phyloP scores from a whole-genome alignment of 495 filamentous ascomycete species.

The Trichodelitschia bisporula region DNA sequence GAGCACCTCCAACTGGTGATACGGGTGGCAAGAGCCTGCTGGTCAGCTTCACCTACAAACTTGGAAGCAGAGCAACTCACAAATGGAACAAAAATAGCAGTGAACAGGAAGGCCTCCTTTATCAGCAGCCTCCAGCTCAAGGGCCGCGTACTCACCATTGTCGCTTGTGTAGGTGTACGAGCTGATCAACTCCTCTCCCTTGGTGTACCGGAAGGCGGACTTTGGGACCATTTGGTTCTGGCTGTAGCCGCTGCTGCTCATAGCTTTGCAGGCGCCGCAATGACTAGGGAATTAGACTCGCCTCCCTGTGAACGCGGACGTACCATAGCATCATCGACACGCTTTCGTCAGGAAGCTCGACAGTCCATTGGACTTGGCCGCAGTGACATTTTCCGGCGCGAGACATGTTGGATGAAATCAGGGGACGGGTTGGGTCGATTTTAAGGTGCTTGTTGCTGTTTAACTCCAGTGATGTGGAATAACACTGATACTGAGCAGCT shows the following conservation, averaged over 20 bases:
- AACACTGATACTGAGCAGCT: no score
- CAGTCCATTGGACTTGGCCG: slow-evolving; percentile 22
- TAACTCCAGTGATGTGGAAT: no score
- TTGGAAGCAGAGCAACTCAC: no score
- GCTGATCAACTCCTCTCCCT: slow-evolving; percentile 17
- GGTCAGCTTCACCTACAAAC: no score
- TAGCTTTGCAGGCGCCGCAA: slow-evolving; percentile 26
- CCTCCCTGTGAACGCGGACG: slow-evolving; percentile 2
- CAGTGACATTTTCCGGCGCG: slow-evolving; percentile 23
- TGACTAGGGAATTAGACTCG: slow-evolving; percentile 15
- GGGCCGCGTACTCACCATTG: no score
- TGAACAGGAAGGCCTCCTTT: no score
- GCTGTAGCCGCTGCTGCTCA: slow-evolving; percentile 21
- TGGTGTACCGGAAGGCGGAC: slow-evolving; percentile 21
- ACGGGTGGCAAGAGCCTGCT: no score
- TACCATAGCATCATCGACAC: slow-evolving; percentile 23
- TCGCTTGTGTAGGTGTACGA: slow-evolving; percentile 26
- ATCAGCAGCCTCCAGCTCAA: no score
- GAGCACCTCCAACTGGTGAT: slow-evolving; percentile 26
- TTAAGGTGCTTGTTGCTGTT: no score
- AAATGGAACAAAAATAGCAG: slow-evolving; percentile 29
- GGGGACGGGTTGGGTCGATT: background rate
- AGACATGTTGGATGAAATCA: background rate
- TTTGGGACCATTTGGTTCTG: slow-evolving; percentile 26
- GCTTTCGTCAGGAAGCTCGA: slow-evolving; percentile 17